These are phyloP conservation scores for Colletotrichum spinosum DNA, from an alignment of 2,329 filamentous ascomycete species.

Conservation along the genomic window DNA sequence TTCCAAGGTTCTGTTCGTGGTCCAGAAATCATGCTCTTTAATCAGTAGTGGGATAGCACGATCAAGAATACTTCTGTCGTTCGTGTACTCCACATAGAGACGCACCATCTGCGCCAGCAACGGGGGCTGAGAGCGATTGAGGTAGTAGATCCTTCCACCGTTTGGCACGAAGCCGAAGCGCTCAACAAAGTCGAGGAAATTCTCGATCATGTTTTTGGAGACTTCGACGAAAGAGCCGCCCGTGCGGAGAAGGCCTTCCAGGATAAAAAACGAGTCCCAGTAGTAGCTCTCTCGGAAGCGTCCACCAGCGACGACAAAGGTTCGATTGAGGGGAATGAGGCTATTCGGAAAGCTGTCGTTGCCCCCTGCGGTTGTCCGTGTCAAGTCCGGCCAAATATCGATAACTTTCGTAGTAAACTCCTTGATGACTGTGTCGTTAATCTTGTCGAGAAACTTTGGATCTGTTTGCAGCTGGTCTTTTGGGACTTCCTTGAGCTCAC, in stretches of 20 bases:
- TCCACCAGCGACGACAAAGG: slow-evolving; percentile 78
- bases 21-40: slow-evolving; percentile 73
- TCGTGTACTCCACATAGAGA: slow-evolving; percentile 72
- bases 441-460: slow-evolving; percentile 66
- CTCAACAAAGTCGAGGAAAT: slow-evolving; percentile 76
- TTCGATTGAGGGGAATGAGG: slow-evolving; percentile 74
- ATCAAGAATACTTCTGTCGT: slow-evolving; percentile 70
- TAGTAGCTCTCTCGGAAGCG: slow-evolving; percentile 79
- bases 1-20: slow-evolving; percentile 68
- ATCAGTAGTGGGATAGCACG: slow-evolving; percentile 72
- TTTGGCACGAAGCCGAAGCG: slow-evolving; percentile 75
- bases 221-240: slow-evolving; percentile 72
- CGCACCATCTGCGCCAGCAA: slow-evolving; percentile 75
- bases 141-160: slow-evolving; percentile 74
- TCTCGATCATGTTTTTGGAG: slow-evolving; percentile 75
- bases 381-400: slow-evolving; percentile 76
- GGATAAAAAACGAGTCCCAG: slow-evolving; percentile 69
- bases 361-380: slow-evolving; percentile 65
- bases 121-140: slow-evolving; percentile 76
- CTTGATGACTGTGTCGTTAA: slow-evolving; percentile 68
- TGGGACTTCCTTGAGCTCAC: slow-evolving; percentile 69
- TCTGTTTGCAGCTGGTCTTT: slow-evolving; percentile 64
- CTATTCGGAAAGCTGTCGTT: slow-evolving; percentile 70
- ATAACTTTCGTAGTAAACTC: slow-evolving; percentile 74
- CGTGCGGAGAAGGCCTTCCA: slow-evolving; percentile 74